Percentiles rank a stretch among this genome's conserved stretches.
These are phyloP conservation scores for Colletotrichum orchidophilum DNA, from an alignment of 2,329 filamentous ascomycete genomes.

Conservation along the genomic window DNA sequence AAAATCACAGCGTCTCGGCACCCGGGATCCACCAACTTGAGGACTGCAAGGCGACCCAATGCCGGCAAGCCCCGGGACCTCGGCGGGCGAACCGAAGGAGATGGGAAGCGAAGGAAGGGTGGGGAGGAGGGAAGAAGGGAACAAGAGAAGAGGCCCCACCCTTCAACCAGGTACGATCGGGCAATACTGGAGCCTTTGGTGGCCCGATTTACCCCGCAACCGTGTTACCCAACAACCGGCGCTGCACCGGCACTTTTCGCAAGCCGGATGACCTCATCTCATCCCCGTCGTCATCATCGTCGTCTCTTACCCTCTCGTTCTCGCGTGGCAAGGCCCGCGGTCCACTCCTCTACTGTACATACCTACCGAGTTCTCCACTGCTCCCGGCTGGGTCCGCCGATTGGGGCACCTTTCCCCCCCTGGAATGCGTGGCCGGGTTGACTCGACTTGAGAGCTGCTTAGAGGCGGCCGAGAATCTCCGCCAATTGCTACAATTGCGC, in stretches of 20 bases:
- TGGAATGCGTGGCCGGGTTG: slow-evolving; percentile 11
- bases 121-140: not conserved
- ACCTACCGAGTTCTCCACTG: not conserved
- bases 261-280: slow-evolving; percentile 14
- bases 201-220: not conserved
- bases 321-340: slow-evolving; percentile 15
- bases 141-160: not conserved
- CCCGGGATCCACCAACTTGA: not conserved
- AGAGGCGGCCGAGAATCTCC: not conserved
- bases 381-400: slow-evolving; percentile 15
- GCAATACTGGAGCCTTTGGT: not conserved
- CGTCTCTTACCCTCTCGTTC: slow-evolving; percentile 13
- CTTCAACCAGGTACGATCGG: slow-evolving; percentile 12
- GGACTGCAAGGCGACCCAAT: not conserved
- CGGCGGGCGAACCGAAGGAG: not conserved
- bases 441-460: not conserved
- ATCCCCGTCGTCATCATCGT: not conserved
- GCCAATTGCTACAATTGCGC: not conserved
- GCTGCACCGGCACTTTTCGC: not conserved
- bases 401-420: not conserved
- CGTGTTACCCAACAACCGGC: not conserved
- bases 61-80: slow-evolving; percentile 2
- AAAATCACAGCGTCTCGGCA: not conserved
- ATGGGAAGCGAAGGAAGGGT: not conserved
- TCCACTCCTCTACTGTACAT: not conserved